Conservation (phyloP, 106 monocot genomes). For the Dendrobium nobile region DNA sequence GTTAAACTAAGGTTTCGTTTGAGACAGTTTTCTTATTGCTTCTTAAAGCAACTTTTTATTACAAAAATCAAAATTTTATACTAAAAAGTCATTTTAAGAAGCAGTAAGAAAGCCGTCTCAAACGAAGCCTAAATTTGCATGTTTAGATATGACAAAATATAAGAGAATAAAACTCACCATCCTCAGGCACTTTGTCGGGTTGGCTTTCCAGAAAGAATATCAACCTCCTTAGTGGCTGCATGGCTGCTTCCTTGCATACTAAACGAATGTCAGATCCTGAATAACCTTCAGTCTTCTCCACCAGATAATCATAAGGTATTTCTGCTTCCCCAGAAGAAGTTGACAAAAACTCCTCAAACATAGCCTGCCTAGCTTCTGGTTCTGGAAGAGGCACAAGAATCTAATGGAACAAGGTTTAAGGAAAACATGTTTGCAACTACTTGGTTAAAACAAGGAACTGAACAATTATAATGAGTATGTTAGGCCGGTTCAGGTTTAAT, state of each 20-base stretch:
- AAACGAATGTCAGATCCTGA: slow-evolving; percentile 96
- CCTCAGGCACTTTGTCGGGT: slow-evolving; percentile 41
- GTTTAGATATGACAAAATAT: neutral
- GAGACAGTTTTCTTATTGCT: no score
- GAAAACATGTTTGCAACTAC: neutral
- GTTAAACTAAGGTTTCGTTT: no score
- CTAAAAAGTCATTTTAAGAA: no score
- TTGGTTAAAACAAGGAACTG: neutral
- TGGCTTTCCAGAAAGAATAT: slow-evolving; percentile 61
- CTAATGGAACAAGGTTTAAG: slow-evolving; percentile 20
- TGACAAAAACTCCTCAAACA: slow-evolving; percentile 88
- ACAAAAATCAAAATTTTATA: no score
- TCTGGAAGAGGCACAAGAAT: slow-evolving; percentile 98
- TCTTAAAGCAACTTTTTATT: no score
- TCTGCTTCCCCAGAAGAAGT: slow-evolving; percentile 29
- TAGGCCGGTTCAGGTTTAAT: no score
- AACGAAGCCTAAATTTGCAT: neutral
- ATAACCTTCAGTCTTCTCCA: slow-evolving; percentile 88
- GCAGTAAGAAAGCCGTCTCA: no score
- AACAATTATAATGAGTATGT: neutral
- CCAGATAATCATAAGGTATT: slow-evolving; percentile 52
- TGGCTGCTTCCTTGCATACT: slow-evolving; percentile 97
- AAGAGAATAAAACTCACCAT: slow-evolving; percentile 39
- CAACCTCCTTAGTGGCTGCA: slow-evolving; percentile 89
- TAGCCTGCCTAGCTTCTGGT: slow-evolving; percentile 72